These are phyloP conservation scores for Phylloporus arenicola DNA, from an alignment of 768 basidiomycete species.

Conservation along the genomic window DNA sequence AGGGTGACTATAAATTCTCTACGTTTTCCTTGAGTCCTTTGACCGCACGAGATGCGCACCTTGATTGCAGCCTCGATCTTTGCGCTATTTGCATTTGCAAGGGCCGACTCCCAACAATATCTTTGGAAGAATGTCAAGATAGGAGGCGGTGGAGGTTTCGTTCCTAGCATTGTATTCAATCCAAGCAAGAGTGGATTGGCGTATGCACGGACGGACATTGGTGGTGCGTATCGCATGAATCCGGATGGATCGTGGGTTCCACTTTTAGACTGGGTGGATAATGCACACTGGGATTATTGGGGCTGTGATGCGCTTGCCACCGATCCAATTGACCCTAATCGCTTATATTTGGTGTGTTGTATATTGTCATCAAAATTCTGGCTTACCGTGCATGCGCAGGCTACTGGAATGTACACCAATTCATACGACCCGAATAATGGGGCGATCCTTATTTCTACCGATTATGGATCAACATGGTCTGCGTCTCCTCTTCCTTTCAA, in stretches of 20 bases:
- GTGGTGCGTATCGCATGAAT: constrained; percentile 60
- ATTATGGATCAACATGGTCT: constrained; percentile 53
- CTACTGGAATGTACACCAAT: constrained; percentile 12
- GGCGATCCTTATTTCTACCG: constrained; percentile 55
- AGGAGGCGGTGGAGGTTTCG: constrained; percentile 34
- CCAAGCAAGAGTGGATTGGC: constrained; percentile 54
- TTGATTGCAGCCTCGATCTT: neutral
- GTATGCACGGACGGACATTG: constrained; percentile 65
- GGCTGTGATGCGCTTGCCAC: constrained; percentile 58
- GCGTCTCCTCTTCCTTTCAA: constrained; percentile 55
- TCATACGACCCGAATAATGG: constrained; percentile 9
- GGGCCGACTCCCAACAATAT: constrained; percentile 35
- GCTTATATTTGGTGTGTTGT: constrained; percentile 41
- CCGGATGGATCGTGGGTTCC: constrained; percentile 59
- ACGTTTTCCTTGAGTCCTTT: neutral
- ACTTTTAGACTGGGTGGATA: constrained; percentile 48
- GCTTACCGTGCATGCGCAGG: neutral
- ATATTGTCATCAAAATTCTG: neutral
- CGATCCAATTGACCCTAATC: constrained; percentile 51
- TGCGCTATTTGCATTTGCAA: neutral
- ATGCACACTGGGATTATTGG: constrained; percentile 55
- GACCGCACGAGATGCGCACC: neutral
- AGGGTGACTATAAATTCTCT: constrained; percentile 9
- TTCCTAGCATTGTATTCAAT: constrained; percentile 57
- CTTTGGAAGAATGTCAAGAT: constrained; percentile 62